Base-by-base conservation (phyloP, 441 rosid species). In the Bruguiera hainesii region DNA sequence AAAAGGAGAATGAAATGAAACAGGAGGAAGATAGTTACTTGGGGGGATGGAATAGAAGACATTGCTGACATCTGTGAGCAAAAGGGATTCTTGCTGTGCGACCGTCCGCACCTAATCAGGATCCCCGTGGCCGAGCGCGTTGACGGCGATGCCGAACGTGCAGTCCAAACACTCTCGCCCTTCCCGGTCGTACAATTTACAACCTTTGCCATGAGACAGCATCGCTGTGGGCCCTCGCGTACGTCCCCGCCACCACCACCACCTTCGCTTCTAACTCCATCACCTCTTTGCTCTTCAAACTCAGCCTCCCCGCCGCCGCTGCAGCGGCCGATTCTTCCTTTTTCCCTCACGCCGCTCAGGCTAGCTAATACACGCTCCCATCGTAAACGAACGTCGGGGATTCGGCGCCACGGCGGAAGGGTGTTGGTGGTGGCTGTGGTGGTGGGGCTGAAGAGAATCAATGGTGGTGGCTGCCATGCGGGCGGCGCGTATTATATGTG, bases 81-180 rank as follows among this genome's bases (percentile, higher is more conserved):
- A 29, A 62, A 55, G 68, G 29, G 83, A 26, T 26, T 26, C 87
- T 59, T 81, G 83, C 28, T 81, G 79, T 10, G 64, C 61, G 29
- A 81, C 73, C 15, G 87, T 79, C 39, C 68, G 65, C 13, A 83
- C 56, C 87, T 83, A 81, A 61, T 81, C 87, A 33, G 73, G 71
- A 69, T 83, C 85, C n/a, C 78, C 79, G 35, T 81, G 78, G 10
- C 96, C 96, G 66, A 89, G 82, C 7, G 91, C 88, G 73, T 89
- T 89, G 63, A 92, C 95, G 3, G 95, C 95, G 26, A 92, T 92
- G 30, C 96, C 96, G 7, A 96, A 70, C 7, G 83, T 78, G 76
- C 86, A 65, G 71, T 92, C 93, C 73, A 92, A 71, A 76, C 83
- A 88, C 81, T 89, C 96, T 66, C 76, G 76, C 53, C 93, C 98